phyloP scores from a whole-genome alignment of 306 rosid genomes.

The Prunus padus region DNA sequence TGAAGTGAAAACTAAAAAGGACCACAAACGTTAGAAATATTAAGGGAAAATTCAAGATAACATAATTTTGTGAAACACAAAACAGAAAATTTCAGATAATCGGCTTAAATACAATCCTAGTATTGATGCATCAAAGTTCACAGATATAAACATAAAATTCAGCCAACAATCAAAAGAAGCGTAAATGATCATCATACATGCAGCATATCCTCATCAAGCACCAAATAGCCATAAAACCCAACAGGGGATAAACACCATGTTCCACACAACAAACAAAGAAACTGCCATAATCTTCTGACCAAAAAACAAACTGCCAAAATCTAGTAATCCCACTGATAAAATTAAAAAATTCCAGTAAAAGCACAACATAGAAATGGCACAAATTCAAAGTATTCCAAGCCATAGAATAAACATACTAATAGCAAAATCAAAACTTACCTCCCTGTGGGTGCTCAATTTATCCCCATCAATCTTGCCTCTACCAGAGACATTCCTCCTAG shows the following conservation, averaged over 20 bases:
- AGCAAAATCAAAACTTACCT: slow-evolving; percentile 37
- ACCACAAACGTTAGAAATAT: neutral
- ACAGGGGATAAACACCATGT: neutral
- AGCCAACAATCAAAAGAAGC: neutral
- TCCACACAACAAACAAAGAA: neutral
- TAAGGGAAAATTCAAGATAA: neutral
- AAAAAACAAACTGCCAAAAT: neutral
- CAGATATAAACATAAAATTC: neutral
- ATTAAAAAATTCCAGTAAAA: too few relatives aligned
- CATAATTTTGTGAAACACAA: neutral
- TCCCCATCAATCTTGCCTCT: slow-evolving; percentile 80
- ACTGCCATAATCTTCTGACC: too few relatives aligned
- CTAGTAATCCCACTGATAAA: neutral
- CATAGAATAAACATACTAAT: neutral
- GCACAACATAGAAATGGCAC: neutral
- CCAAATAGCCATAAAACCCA: neutral
- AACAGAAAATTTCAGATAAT: neutral
- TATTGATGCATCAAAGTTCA: neutral
- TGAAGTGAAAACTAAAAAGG: too few relatives aligned
- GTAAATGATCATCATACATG: neutral
- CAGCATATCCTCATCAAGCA: neutral
- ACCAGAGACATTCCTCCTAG: slow-evolving; percentile 58
- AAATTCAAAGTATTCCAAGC: slow-evolving; percentile 7
- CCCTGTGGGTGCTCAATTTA: slow-evolving; percentile 50
- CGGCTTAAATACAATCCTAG: neutral